Evolutionary conservation across 306 rosid species (phyloP).

Genomic region (Ceratonia siliqua): DNA sequence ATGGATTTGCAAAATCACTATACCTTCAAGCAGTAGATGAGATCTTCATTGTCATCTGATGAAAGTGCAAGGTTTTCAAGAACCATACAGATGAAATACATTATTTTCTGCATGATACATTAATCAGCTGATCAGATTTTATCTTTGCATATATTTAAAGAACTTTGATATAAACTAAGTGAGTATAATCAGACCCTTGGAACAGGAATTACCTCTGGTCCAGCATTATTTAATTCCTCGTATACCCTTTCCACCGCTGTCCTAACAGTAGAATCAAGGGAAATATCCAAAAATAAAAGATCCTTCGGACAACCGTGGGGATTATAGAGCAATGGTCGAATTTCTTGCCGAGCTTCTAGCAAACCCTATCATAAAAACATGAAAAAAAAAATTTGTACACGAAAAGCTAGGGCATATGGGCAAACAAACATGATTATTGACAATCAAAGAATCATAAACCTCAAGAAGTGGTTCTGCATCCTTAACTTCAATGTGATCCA

Average conservation of each 20-base stretch:
- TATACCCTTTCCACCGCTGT: constrained; percentile 92
- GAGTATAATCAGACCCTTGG: constrained; percentile 20
- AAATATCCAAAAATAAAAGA: constrained; percentile 88
- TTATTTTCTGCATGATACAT: constrained; percentile 77
- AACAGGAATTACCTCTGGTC: constrained; percentile 65
- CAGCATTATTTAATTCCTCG: constrained; percentile 76
- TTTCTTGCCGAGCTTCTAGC: constrained; percentile 90
- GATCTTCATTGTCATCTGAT: constrained; percentile 82
- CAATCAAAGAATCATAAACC: constrained; percentile 56
- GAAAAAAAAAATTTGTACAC: neutral
- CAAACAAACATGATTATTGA: constrained; percentile 18
- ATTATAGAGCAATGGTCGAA: constrained; percentile 66
- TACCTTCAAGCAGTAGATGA: constrained; percentile 92
- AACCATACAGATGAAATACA: constrained; percentile 71
- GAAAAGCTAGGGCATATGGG: constrained; percentile 22
- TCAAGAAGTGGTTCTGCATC: constrained; percentile 77
- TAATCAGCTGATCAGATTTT: constrained; percentile 41
- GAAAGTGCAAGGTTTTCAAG: constrained; percentile 92
- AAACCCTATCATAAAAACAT: constrained; percentile 57
- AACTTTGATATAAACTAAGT: constrained; percentile 5
- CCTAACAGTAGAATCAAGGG: constrained; percentile 95
- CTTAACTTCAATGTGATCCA: constrained; percentile 76
- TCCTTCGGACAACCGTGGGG: constrained; percentile 81
- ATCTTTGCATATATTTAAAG: constrained; percentile 4
- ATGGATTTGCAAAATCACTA: neutral